These are phyloP conservation scores for Circinella umbellata DNA, from an alignment of 371 early-diverging fungal species.

Conservation along the genomic window DNA sequence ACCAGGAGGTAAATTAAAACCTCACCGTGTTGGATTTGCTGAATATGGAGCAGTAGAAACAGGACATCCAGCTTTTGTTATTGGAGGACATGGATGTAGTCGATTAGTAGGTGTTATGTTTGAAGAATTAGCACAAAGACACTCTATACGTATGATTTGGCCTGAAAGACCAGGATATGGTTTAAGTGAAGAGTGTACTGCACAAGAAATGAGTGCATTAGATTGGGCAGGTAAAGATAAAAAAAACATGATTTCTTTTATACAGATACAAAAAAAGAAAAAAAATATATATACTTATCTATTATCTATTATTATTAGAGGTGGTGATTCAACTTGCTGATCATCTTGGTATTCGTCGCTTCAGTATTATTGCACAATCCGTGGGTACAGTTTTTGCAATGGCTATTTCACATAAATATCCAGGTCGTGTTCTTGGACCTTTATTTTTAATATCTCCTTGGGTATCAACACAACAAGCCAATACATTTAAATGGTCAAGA, in stretches of 20 bases:
- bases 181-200: constrained; percentile 44
- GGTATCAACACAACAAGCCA: constrained; percentile 55
- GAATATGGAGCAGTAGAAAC: constrained; percentile 39
- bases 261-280: too few species aligned
- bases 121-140: constrained; percentile 45
- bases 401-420: constrained; percentile 43
- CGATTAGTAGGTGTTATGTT: constrained; percentile 58
- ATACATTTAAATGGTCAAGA: constrained; percentile 59
- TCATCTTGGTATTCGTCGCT: constrained; percentile 34
- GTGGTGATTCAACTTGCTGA: constrained; percentile 48
- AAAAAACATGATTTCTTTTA: background rate
- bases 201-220: constrained; percentile 43
- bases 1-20: constrained; percentile 23
- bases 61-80: constrained; percentile 49
- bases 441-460: constrained; percentile 54
- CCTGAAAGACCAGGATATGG: constrained; percentile 62
- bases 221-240: constrained; percentile 47
- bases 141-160: constrained; percentile 47
- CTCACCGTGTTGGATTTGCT: constrained; percentile 52
- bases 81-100: constrained; percentile 55
- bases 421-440: constrained; percentile 42
- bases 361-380: constrained; percentile 54
- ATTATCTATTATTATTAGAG: constrained; percentile 24
- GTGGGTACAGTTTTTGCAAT: constrained; percentile 55
- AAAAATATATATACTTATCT: too few species aligned